phyloP scores from a whole-genome alignment of 768 basidiomycete species.

The Floccularia luteovirens region DNA sequence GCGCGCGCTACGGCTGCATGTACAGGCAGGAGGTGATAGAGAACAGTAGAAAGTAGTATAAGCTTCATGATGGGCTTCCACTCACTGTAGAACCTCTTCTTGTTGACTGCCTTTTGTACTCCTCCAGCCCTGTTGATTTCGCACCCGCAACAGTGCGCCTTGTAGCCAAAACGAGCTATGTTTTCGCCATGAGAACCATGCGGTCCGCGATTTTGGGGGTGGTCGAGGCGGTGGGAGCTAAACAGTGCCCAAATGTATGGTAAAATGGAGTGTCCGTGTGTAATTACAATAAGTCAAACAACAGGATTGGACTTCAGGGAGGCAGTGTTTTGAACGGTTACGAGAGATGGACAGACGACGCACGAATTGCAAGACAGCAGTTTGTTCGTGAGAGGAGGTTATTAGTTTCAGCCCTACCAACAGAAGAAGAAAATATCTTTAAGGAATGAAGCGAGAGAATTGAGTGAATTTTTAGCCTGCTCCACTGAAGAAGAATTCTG shows the following conservation, averaged over 20 bases:
- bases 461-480: too few relatives aligned
- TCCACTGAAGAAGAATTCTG: too few relatives aligned
- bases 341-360: too few relatives aligned
- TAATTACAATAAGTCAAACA: constrained; percentile 3
- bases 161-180: neutral
- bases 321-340: too few relatives aligned
- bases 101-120: constrained; percentile 3
- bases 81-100: too few relatives aligned
- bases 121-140: neutral
- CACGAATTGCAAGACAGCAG: too few relatives aligned
- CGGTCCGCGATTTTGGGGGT: neutral
- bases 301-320: constrained; percentile 8
- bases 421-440: too few relatives aligned
- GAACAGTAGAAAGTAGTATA: constrained; percentile 11
- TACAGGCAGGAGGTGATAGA: constrained; percentile 9
- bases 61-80: constrained; percentile 15
- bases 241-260: neutral
- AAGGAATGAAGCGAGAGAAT: too few relatives aligned
- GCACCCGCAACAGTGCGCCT: neutral
- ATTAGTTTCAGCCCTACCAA: too few relatives aligned
- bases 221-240: neutral
- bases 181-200: neutral
- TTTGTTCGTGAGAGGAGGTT: too few relatives aligned
- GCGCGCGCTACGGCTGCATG: constrained; percentile 5
- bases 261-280: constrained; percentile 1